Percentiles rank a stretch among this genome's conserved stretches.
These are phyloP conservation scores for Vigna nakashimae DNA, from an alignment of 306 rosid genomes.

Conservation along the genomic window DNA sequence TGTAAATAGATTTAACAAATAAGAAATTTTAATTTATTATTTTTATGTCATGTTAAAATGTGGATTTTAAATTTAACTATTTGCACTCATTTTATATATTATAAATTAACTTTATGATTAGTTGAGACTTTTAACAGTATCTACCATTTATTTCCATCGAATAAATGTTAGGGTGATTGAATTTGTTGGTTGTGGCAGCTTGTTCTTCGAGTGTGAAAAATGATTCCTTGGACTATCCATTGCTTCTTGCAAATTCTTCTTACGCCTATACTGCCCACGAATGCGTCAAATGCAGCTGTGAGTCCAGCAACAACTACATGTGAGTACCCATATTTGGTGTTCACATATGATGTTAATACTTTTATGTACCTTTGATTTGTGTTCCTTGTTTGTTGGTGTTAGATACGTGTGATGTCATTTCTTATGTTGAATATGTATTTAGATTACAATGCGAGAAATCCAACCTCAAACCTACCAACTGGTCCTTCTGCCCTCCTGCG, in stretches of 20 bases:
- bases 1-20: no score
- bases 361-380: background rate
- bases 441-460: slow-evolving; percentile 80
- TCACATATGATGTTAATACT: background rate
- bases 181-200: slow-evolving; percentile 50
- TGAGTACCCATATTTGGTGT: slow-evolving; percentile 39
- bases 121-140: no score
- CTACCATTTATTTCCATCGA: background rate
- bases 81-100: no score
- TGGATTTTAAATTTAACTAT: no score
- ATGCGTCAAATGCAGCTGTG: slow-evolving; percentile 77
- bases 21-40: no score
- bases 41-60: no score
- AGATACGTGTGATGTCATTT: background rate
- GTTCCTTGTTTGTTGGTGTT: background rate
- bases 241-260: slow-evolving; percentile 64
- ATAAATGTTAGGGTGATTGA: slow-evolving; percentile 1
- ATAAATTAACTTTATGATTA: no score
- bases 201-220: slow-evolving; percentile 60
- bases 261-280: slow-evolving; percentile 62
- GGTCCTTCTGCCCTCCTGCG: slow-evolving; percentile 62
- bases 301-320: slow-evolving; percentile 50
- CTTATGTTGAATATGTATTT: background rate
- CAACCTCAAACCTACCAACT: slow-evolving; percentile 47
- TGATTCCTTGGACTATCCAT: slow-evolving; percentile 59